These are phyloP conservation scores for Pseudodiploospora longispora DNA, from an alignment of 2,329 filamentous ascomycete genomes.

Conservation along the genomic window DNA sequence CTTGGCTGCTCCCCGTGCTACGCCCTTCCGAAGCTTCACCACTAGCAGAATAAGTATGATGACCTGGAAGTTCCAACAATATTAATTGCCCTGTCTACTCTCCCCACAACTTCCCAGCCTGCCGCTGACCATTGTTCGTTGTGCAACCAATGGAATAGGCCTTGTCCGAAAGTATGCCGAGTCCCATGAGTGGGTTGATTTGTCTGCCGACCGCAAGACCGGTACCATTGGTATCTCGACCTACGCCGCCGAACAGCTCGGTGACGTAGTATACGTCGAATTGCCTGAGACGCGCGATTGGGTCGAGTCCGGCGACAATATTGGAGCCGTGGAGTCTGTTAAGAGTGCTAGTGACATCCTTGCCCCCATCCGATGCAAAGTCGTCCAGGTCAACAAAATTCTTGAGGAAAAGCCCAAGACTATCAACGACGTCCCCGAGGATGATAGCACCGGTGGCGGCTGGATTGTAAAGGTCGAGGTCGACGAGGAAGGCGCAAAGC, in stretches of 20 bases:
- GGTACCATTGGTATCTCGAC: constrained; percentile 79
- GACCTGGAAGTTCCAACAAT: no score
- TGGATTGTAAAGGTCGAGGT: constrained; percentile 91
- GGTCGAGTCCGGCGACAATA: constrained; percentile 68
- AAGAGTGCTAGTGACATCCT: constrained; percentile 98
- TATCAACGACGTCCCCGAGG: constrained; percentile 87
- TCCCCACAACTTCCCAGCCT: neutral
- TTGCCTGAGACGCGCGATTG: constrained; percentile 61
- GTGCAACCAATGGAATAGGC: constrained; percentile 30
- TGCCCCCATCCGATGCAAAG: constrained; percentile 70
- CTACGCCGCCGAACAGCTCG: constrained; percentile 86
- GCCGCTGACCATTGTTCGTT: constrained; percentile 5
- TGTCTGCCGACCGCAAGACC: constrained; percentile 72
- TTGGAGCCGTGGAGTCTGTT: constrained; percentile 95
- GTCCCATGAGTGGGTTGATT: constrained; percentile 97
- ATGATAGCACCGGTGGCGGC: constrained; percentile 63
- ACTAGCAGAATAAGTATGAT: constrained; percentile 29
- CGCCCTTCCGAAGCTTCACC: constrained; percentile 31
- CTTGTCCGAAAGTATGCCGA: constrained; percentile 81
- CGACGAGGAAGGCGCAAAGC: constrained; percentile 52
- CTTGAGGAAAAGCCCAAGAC: constrained; percentile 79
- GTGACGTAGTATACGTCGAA: constrained; percentile 96
- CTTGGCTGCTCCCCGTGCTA: constrained; percentile 27
- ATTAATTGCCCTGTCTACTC: neutral
- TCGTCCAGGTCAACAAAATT: constrained; percentile 63